These are phyloP conservation scores for Russula dissimulans DNA, from an alignment of 768 basidiomycete species.

Conservation along the genomic window DNA sequence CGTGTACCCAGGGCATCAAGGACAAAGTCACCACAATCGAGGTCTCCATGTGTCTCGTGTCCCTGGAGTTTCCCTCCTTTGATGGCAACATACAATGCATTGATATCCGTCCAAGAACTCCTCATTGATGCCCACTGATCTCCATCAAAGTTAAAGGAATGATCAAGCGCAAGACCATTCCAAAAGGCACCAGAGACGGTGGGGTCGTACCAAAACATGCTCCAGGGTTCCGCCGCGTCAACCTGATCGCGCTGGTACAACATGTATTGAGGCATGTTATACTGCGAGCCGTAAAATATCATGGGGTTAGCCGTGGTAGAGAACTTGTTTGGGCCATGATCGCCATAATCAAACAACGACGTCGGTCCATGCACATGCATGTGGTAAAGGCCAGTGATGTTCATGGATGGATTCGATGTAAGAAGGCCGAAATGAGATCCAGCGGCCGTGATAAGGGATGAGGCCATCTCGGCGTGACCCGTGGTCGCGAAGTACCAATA, in stretches of 20 bases:
- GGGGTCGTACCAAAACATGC: slow-evolving; percentile 89
- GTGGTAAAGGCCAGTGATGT: slow-evolving; percentile 74
- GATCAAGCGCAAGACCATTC: slow-evolving; percentile 76
- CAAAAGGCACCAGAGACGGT: slow-evolving; percentile 81
- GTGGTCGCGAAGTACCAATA: slow-evolving; percentile 96
- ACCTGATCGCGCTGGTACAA: slow-evolving; percentile 85
- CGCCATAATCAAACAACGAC: slow-evolving; percentile 76
- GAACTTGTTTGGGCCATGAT: slow-evolving; percentile 91
- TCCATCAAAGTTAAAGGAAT: slow-evolving; percentile 59
- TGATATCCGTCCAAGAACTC: slow-evolving; percentile 82
- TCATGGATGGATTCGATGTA: slow-evolving; percentile 57
- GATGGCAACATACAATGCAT: slow-evolving; percentile 77
- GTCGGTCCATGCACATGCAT: slow-evolving; percentile 82
- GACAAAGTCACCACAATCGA: slow-evolving; percentile 93
- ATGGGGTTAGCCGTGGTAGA: slow-evolving; percentile 87
- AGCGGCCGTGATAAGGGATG: slow-evolving; percentile 75
- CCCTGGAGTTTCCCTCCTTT: slow-evolving; percentile 75
- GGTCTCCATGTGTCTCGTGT: slow-evolving; percentile 92
- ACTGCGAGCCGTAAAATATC: slow-evolving; percentile 65
- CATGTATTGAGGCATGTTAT: slow-evolving; percentile 60
- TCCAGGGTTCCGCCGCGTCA: slow-evolving; percentile 46
- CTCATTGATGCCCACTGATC: slow-evolving; percentile 91
- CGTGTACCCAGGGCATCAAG: slow-evolving; percentile 87
- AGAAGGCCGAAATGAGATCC: slow-evolving; percentile 76
- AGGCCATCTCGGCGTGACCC: slow-evolving; percentile 80